Base-by-base conservation (phyloP, 148 eudicot species). In the Mesembryanthemum crystallinum region DNA sequence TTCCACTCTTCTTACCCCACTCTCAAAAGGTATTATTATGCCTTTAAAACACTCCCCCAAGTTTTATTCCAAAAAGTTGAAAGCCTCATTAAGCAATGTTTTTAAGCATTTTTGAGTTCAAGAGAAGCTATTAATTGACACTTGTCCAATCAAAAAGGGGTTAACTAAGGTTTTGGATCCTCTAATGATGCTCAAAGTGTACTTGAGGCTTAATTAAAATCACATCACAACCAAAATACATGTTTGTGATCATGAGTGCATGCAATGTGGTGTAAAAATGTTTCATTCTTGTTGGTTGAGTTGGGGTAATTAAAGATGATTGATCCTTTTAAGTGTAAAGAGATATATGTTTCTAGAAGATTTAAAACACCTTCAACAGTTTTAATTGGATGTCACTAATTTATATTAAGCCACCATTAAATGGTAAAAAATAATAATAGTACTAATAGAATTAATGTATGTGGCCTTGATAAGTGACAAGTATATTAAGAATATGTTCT, bases 161-260 rank as follows among this genome's bases (percentile, higher is more conserved):
- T 70, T 63, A 64, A 52, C 33, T 52, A 45, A 55, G 78, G 79
- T 64, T 80, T 70, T 51, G 42, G 61, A 76, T 78, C 82, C 86
- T 83, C 82, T 77, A 79, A 81, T 74, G 68, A 81, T 70, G 62
- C 61, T 71, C 12, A 60, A 73, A 30, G 42, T 68, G 68, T 78
- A 74, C 71, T 72, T 77, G 52, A 71, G 30, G 73, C 71, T 65
- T 61, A 69, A 63, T 70, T 39, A 71, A 58, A 83, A 82, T 83
- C 87, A 82, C 77, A 51, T 75, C 76, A 61, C 29, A 76, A 72
- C 51, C 42, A 75, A 39, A 70, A 73, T 55, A n/a, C n/a, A 52
- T 78, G 79, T 75, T 80, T 75, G 82, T 63, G 75, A 80, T 52
- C 79, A 63, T 80, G 79, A 74, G 73, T 73, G 77, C 82, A 80